Evolutionary conservation across 148 eudicot species (phyloP).

Genomic region (Mesembryanthemum crystallinum): DNA sequence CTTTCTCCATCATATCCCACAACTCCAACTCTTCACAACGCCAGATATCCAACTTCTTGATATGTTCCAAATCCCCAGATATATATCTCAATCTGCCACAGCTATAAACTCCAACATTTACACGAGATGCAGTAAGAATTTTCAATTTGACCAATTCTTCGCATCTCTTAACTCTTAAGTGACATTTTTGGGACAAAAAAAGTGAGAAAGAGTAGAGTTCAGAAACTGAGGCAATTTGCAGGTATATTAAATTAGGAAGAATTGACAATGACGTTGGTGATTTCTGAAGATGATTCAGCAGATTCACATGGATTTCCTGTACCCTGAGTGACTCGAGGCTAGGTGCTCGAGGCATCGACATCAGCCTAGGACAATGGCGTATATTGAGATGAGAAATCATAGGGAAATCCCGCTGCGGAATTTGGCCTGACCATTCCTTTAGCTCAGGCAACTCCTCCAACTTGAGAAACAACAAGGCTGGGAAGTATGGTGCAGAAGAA

Average conservation of each 20-base stretch:
- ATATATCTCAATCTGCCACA: not conserved
- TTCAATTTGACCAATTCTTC: not conserved
- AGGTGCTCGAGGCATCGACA: not conserved
- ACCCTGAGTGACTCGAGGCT: not conserved
- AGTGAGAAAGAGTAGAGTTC: not conserved
- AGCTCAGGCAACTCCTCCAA: conserved; percentile 2
- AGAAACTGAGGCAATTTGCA: not conserved
- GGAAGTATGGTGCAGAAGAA: not conserved
- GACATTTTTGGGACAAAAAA: not conserved
- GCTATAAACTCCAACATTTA: not conserved
- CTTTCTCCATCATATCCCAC: not conserved
- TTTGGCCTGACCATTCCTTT: not conserved
- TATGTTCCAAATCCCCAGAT: not conserved
- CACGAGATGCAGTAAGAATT: not conserved
- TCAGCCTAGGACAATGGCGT: not conserved
- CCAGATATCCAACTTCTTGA: not conserved
- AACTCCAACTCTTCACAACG: not conserved
- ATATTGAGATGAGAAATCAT: not conserved
- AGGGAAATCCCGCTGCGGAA: not conserved
- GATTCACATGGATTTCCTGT: not conserved
- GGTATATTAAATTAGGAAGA: not conserved
- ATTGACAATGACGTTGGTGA: not conserved
- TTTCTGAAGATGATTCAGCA: not conserved
- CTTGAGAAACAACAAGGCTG: not conserved
- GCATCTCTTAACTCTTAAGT: not conserved